Base-by-base conservation (phyloP, 73 alveolate species). In the Breviolum minutum region DNA sequence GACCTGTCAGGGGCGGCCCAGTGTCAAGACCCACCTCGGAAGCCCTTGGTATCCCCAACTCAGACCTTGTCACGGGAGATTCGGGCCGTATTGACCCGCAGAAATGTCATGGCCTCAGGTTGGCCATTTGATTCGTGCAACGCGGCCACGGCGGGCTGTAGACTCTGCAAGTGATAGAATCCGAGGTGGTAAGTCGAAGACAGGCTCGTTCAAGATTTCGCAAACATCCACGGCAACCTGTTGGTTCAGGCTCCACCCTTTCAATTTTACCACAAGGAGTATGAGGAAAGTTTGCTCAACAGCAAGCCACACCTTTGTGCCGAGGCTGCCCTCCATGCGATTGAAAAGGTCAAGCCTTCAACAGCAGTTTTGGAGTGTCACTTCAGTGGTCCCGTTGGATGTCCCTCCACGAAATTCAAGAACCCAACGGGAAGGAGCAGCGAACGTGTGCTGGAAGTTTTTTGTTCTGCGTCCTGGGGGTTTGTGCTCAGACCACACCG, bases 51-150 rank as follows among this genome's bases (percentile, higher is more conserved):
- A 79, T 32, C 77, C 17, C 17, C 77, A 14, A 68, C 24, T 14
- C 87, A 79, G 5, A 79, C 95, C 90, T 92, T 92, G 94, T 94
- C 99, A 60, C 99, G 90, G 27, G 99, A 79, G 66, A 94, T 80
- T 40, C 99, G 94, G 62, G 99, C 93, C 32, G 99, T 94, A 85
- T 94, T 94, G 63, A 94, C 99, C 60, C 99, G 94, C 94, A 94
- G 74, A 62, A 94, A 94, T 27, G 99, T 94, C 99, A 94, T 94
- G 30, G 99, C 97, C 97, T 90, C 19, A 83, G 62, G 10, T 73
- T 60, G 74, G 92, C 73, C 14, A 10, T 8, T 20, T 22, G 77
- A 68, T 68, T 22, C 4, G 77, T 22, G 17, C 17, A 68, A 68
- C 0, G 54, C 54, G 3, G 3, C 77, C 6, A 68, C 17, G 2